phyloP scores from a whole-genome alignment of 495 filamentous ascomycete species.

The Podospora anserina region DNA sequence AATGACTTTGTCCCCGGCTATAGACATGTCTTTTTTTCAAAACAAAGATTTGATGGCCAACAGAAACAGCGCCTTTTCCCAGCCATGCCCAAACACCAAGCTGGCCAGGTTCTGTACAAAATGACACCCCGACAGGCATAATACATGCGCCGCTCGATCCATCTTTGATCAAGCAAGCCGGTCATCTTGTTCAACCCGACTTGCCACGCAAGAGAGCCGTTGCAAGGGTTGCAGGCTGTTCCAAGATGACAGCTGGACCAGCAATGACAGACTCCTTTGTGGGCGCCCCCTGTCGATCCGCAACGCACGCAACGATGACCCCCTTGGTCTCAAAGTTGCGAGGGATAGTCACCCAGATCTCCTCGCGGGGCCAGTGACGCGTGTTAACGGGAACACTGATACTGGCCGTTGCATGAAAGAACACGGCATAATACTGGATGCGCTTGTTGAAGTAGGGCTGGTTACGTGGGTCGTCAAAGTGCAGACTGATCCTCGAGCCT shows the following conservation, averaged over 20 bases:
- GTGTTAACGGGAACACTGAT: constrained; percentile 47
- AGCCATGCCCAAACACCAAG: not conserved
- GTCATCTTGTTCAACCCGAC: not conserved
- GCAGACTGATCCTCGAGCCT: constrained; percentile 41
- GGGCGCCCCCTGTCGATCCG: constrained; percentile 45
- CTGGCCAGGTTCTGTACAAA: not conserved
- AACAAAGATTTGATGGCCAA: not conserved
- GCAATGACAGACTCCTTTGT: constrained; percentile 42
- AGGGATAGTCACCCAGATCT: constrained; percentile 44
- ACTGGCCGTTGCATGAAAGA: constrained; percentile 48
- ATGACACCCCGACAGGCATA: not conserved
- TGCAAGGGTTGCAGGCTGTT: constrained; percentile 34
- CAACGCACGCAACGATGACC: constrained; percentile 46
- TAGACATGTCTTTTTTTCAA: not conserved
- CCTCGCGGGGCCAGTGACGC: constrained; percentile 24
- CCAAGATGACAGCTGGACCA: constrained; percentile 39
- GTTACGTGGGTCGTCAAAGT: constrained; percentile 39
- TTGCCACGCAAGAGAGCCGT: constrained; percentile 13
- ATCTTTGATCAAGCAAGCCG: not conserved
- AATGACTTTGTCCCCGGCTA: not conserved
- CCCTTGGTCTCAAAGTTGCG: constrained; percentile 47
- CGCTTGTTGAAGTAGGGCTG: constrained; percentile 39
- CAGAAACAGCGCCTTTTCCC: not conserved
- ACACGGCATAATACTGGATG: constrained; percentile 50
- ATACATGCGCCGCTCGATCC: not conserved